A percentile compares a stretch with the other conserved stretches of the same genome.
Evolutionary conservation across 345 rosid species (phyloP).

Genomic region (Cardamine chenopodiifolia): DNA sequence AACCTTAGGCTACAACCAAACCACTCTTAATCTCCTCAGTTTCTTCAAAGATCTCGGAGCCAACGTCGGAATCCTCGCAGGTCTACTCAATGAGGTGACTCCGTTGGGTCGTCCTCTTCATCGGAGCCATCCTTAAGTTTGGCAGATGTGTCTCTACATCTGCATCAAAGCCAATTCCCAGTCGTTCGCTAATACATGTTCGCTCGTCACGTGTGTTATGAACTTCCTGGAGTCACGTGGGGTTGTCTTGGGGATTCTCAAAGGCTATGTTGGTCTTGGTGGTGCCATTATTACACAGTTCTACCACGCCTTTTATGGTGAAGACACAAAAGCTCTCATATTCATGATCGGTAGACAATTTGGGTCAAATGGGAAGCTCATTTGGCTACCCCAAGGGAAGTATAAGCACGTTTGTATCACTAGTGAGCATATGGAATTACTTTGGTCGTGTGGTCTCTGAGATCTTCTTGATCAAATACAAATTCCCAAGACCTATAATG

Average conservation of each 20-base stretch:
- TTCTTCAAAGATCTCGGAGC: slow-evolving; percentile 59
- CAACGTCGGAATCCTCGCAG: slow-evolving; percentile 53
- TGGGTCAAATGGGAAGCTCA: slow-evolving; percentile 54
- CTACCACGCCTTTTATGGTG: slow-evolving; percentile 51
- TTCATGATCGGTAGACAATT: slow-evolving; percentile 50
- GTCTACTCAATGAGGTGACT: slow-evolving; percentile 50
- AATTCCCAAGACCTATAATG: slow-evolving; percentile 52
- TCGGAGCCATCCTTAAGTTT: slow-evolving; percentile 52
- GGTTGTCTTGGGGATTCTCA: slow-evolving; percentile 53
- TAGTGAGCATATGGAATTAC: slow-evolving; percentile 63
- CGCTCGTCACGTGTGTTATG: slow-evolving; percentile 54
- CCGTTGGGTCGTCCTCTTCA: slow-evolving; percentile 51
- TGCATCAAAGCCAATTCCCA: slow-evolving; percentile 61
- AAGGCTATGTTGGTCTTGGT: slow-evolving; percentile 56
- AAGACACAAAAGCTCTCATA: slow-evolving; percentile 45
- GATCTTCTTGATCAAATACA: slow-evolving; percentile 49
- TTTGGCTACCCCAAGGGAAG: slow-evolving; percentile 50
- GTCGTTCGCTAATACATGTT: slow-evolving; percentile 56
- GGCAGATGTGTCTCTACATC: slow-evolving; percentile 59
- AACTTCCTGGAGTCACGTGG: slow-evolving; percentile 61
- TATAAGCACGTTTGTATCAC: slow-evolving; percentile 52
- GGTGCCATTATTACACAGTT: slow-evolving; percentile 57
- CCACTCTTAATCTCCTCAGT: slow-evolving; percentile 52
- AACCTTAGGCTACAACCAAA: slow-evolving; percentile 53
- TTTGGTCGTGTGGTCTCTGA: slow-evolving; percentile 57